A percentile compares a stretch with the other conserved stretches of the same genome.
Evolutionary conservation across 2,329 filamentous ascomycete species (phyloP).

Genomic region (Trichoderma asperellum): DNA sequence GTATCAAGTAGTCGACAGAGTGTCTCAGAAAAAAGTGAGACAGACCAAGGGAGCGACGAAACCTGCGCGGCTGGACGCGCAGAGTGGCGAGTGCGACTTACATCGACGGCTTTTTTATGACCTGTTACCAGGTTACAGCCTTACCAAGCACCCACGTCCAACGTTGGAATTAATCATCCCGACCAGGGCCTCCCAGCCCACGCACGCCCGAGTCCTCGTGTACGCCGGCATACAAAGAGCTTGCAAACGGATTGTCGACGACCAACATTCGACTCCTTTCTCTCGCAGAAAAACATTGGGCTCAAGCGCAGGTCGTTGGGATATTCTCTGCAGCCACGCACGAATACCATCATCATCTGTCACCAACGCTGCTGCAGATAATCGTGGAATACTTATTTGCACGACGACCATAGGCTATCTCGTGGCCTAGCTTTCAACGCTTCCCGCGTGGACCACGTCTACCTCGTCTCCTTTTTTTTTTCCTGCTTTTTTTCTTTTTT

Average conservation of each 20-base stretch:
- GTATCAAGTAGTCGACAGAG: constrained; percentile 9
- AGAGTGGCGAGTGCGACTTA: constrained; percentile 22
- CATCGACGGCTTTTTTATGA: constrained; percentile 14
- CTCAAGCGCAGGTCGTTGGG: constrained; percentile 22
- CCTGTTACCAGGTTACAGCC: constrained; percentile 11
- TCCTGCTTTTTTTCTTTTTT: background rate
- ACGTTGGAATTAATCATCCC: constrained; percentile 11
- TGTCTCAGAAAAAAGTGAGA: constrained; percentile 25
- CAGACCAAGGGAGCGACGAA: constrained; percentile 11
- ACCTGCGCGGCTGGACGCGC: constrained; percentile 11
- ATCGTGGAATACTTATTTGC: constrained; percentile 4
- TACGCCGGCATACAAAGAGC: background rate
- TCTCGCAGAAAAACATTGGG: constrained; percentile 1
- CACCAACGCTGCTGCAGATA: constrained; percentile 14
- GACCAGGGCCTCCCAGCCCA: background rate
- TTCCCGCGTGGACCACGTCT: constrained; percentile 4
- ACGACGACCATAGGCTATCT: background rate
- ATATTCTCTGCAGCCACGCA: background rate
- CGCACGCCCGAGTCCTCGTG: background rate
- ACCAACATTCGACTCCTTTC: background rate
- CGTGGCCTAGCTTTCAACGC: background rate
- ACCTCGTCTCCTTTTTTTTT: background rate
- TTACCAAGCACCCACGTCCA: constrained; percentile 12
- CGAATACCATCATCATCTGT: background rate
- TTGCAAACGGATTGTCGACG: constrained; percentile 2